phyloP scores from a whole-genome alignment of 2,329 filamentous ascomycete genomes.

The Coleophoma cylindrospora region DNA sequence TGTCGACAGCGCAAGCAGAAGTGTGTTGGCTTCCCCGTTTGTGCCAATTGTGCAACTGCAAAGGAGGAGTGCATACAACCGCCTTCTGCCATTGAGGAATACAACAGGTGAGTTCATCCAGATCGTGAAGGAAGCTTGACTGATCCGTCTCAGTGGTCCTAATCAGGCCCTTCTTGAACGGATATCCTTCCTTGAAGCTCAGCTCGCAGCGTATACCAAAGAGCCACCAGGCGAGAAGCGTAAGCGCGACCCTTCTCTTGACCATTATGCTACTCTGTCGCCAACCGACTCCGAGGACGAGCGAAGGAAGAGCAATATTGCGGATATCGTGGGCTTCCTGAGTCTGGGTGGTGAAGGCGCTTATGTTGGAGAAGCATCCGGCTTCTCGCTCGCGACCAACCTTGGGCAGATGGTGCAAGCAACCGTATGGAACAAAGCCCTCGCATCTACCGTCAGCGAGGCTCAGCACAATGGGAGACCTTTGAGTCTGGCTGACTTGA shows the following conservation, averaged over 20 bases:
- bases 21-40: slow-evolving; percentile 21
- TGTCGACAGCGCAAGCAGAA: slow-evolving; percentile 20
- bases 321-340: slow-evolving; percentile 43
- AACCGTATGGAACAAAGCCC: slow-evolving; percentile 47
- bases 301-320: slow-evolving; percentile 22
- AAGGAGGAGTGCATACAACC: slow-evolving; percentile 21
- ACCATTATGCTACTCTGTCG: slow-evolving; percentile 4
- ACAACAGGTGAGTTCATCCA: slow-evolving; percentile 22
- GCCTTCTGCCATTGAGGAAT: slow-evolving; percentile 21
- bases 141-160: slow-evolving; percentile 12
- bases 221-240: slow-evolving; percentile 2
- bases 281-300: slow-evolving; percentile 9
- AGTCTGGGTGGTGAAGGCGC: slow-evolving; percentile 42
- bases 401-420: slow-evolving; percentile 48
- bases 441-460: slow-evolving; percentile 22
- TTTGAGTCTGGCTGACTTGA: slow-evolving; percentile 30
- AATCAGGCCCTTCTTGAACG: slow-evolving; percentile 18
- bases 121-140: slow-evolving; percentile 6
- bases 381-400: slow-evolving; percentile 41
- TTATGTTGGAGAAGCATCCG: slow-evolving; percentile 44
- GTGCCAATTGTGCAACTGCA: slow-evolving; percentile 18
- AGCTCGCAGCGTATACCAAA: slow-evolving; percentile 18
- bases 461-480: slow-evolving; percentile 10
- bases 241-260: slow-evolving; percentile 5
- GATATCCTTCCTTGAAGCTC: slow-evolving; percentile 21